These are phyloP conservation scores for Recurvomyces mirabilis DNA, from an alignment of 495 filamentous ascomycete species.

Conservation along the genomic window DNA sequence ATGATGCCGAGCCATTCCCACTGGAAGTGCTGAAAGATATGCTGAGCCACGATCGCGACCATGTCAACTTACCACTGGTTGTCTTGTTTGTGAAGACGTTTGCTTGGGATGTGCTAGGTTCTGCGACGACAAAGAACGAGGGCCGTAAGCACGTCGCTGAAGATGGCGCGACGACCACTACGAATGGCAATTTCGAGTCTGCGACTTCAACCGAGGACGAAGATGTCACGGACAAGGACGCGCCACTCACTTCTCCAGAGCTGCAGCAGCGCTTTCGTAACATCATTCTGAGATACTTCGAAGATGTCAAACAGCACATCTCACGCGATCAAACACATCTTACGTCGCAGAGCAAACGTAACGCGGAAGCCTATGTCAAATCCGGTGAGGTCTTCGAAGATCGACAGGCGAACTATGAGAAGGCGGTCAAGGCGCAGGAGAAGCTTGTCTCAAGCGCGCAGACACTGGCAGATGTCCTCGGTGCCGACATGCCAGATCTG, in stretches of 20 bases:
- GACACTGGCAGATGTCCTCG: slow-evolving; percentile 73
- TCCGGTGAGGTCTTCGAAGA: slow-evolving; percentile 98
- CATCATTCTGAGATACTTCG: slow-evolving; percentile 79
- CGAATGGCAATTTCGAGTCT: slow-evolving; percentile 39
- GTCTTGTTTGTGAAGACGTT: slow-evolving; percentile 94
- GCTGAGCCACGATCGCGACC: slow-evolving; percentile 83
- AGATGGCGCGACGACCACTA: slow-evolving; percentile 58
- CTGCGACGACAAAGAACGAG: slow-evolving; percentile 54
- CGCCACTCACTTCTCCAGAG: slow-evolving; percentile 61
- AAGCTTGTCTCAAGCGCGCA: slow-evolving; percentile 86
- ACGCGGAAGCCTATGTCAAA: slow-evolving; percentile 96
- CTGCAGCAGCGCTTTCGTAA: slow-evolving; percentile 79
- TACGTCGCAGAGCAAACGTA: slow-evolving; percentile 70
- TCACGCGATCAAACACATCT: slow-evolving; percentile 82
- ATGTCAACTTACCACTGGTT: slow-evolving; percentile 78
- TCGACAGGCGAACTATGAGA: slow-evolving; percentile 90
- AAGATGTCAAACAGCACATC: slow-evolving; percentile 84
- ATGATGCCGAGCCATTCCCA: slow-evolving; percentile 67
- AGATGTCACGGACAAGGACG: slow-evolving; percentile 41
- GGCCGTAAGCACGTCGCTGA: slow-evolving; percentile 74
- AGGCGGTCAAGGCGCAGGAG: slow-evolving; percentile 80
- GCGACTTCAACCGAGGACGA: slow-evolving; percentile 37
- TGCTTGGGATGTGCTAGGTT: slow-evolving; percentile 86
- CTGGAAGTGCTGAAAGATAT: slow-evolving; percentile 94
- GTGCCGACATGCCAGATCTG: slow-evolving; percentile 89